phyloP scores from a whole-genome alignment of 805 yeast species.

The Yarrowia sp. region DNA sequence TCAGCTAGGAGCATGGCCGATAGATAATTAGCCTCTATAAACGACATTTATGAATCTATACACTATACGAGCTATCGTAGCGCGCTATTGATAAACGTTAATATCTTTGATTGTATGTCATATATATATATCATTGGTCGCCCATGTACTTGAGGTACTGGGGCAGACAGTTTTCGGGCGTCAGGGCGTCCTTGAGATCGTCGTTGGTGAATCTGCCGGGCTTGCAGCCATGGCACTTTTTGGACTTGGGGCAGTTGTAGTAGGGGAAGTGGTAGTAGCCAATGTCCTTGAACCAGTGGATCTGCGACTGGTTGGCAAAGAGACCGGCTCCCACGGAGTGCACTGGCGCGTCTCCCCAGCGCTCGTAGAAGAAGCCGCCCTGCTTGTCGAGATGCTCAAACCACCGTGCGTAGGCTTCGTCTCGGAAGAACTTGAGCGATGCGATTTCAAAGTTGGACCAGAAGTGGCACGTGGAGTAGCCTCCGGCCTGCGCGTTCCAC shows the following conservation, averaged over 20 bases:
- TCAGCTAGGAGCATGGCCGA: no score
- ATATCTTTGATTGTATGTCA: no score
- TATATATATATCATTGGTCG: not conserved
- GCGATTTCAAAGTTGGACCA: constrained; percentile 88
- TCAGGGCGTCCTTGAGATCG: constrained; percentile 46
- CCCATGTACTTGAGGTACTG: constrained; percentile 55
- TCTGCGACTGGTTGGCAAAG: constrained; percentile 62
- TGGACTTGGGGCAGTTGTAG: constrained; percentile 63
- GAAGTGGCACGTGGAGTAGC: constrained; percentile 81
- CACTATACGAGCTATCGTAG: no score
- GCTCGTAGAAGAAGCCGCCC: constrained; percentile 84
- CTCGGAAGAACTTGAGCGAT: constrained; percentile 67
- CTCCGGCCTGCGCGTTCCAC: constrained; percentile 42
- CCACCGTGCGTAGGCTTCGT: constrained; percentile 63
- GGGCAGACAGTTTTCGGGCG: constrained; percentile 68
- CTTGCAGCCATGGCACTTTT: constrained; percentile 50
- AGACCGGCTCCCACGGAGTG: constrained; percentile 42
- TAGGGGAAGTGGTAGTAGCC: constrained; percentile 75
- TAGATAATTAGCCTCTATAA: no score
- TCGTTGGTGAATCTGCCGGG: constrained; percentile 41
- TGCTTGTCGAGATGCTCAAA: constrained; percentile 64
- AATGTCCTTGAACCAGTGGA: constrained; percentile 87
- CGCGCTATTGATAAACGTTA: no score
- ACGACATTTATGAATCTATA: no score
- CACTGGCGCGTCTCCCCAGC: constrained; percentile 97